Conservation (phyloP, 768 basidiomycete genomes). For the Agaricus bisporus region DNA sequence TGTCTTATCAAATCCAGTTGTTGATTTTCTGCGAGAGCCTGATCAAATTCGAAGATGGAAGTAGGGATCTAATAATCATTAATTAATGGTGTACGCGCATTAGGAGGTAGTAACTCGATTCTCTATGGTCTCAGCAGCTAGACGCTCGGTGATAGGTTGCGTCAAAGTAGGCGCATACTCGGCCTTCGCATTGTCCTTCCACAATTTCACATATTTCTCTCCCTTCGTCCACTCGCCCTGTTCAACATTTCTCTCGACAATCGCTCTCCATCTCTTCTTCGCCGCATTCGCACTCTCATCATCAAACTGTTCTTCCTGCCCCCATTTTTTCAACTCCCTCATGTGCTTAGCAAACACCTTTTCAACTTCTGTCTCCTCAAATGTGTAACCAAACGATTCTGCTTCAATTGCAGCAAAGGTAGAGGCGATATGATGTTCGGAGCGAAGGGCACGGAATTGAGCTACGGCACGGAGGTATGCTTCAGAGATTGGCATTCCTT, state of each 20-base stretch:
- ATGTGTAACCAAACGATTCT: conserved; percentile 62
- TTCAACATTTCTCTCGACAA: conserved; percentile 41
- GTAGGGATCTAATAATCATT: neutral
- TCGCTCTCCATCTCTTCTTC: conserved; percentile 74
- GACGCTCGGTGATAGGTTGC: conserved; percentile 19
- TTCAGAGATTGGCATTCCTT: conserved; percentile 50
- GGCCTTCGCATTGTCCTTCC: conserved; percentile 65
- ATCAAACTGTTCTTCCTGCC: conserved; percentile 47
- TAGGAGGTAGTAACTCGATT: neutral
- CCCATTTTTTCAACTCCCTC: conserved; percentile 53
- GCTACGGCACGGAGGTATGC: conserved; percentile 78
- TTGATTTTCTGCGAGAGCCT: neutral
- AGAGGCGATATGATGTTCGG: conserved; percentile 75
- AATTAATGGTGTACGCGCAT: neutral
- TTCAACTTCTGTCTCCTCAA: conserved; percentile 55
- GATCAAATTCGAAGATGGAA: neutral
- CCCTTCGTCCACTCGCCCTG: conserved; percentile 64
- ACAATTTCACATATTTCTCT: conserved; percentile 62
- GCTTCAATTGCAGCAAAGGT: conserved; percentile 79
- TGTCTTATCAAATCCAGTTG: neutral
- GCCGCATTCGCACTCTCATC: conserved; percentile 58
- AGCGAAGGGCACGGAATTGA: conserved; percentile 85
- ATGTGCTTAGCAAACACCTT: conserved; percentile 57
- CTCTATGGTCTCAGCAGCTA: neutral
- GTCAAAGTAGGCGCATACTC: conserved; percentile 56